Conservation (phyloP, 139 green algal genomes). For the Closterium sp. region DNA sequence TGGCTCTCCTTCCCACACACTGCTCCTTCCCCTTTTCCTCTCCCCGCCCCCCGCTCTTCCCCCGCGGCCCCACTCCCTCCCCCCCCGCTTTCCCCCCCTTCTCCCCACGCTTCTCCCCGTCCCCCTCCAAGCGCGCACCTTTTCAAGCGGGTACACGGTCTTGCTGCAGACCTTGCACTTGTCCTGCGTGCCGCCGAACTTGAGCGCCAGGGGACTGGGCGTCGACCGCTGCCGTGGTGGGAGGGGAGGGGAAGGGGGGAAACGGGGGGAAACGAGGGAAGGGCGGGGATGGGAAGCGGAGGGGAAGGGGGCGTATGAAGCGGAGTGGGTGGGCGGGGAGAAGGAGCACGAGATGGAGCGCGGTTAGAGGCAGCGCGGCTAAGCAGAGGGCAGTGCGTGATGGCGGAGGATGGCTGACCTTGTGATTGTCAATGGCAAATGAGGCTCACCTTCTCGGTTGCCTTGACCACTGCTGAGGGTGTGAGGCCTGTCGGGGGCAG, state of each 20-base stretch:
- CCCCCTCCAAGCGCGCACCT: not conserved
- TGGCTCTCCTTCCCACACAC: too few species aligned
- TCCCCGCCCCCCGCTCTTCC: too few species aligned
- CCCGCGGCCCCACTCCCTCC: not conserved
- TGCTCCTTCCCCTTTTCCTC: too few species aligned
- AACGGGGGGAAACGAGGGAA: not conserved
- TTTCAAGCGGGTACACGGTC: conserved; percentile 33
- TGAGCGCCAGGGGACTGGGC: not conserved
- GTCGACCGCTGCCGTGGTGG: not conserved
- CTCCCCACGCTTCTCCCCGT: not conserved
- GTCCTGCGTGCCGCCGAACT: conserved; percentile 27
- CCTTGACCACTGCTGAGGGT: not conserved
- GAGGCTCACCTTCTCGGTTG: not conserved
- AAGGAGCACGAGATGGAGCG: too few species aligned
- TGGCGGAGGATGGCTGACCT: not conserved
- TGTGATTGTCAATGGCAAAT: not conserved
- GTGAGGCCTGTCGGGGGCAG: not conserved
- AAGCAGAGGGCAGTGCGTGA: too few species aligned
- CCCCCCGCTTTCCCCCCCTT: not conserved
- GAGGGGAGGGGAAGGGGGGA: too few species aligned
- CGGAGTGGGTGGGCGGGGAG: too few species aligned
- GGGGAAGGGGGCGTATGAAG: too few species aligned
- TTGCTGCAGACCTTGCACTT: conserved; percentile 41
- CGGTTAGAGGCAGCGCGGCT: too few species aligned
- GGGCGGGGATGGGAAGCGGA: too few species aligned